phyloP scores from a whole-genome alignment of 2,329 filamentous ascomycete species.

The Xylaria sp. region DNA sequence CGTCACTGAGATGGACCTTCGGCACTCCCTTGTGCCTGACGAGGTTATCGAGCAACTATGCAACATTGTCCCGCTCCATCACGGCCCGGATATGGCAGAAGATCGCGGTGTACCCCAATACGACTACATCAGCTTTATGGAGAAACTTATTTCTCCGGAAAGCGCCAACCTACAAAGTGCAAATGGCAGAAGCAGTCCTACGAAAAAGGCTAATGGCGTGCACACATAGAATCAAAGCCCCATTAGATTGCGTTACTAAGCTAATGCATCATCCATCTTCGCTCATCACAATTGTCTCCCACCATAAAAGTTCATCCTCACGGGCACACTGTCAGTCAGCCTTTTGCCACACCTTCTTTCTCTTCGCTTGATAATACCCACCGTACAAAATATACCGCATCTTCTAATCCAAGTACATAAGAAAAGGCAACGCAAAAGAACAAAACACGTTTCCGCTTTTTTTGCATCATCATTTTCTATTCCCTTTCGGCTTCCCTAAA shows the following conservation, averaged over 20 bases:
- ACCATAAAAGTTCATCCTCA: constrained; percentile 1
- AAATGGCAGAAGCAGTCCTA: constrained; percentile 41
- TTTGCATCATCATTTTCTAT: neutral
- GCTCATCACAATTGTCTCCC: neutral
- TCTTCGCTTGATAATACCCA: constrained; percentile 18
- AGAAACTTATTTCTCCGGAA: constrained; percentile 67
- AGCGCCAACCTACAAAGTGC: constrained; percentile 40
- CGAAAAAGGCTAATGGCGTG: constrained; percentile 37
- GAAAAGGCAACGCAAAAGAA: neutral
- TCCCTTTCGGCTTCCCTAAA: neutral
- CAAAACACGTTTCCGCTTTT: neutral
- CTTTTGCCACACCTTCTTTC: neutral
- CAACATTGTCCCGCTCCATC: constrained; percentile 83
- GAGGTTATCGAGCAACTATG: constrained; percentile 94
- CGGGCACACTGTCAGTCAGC: neutral
- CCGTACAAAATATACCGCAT: constrained; percentile 16
- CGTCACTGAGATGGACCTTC: constrained; percentile 95
- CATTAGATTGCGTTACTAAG: neutral
- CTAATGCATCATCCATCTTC: neutral
- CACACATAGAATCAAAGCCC: constrained; percentile 23
- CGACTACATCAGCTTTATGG: constrained; percentile 98
- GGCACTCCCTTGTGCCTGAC: constrained; percentile 93
- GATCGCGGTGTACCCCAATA: constrained; percentile 87
- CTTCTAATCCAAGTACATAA: constrained; percentile 18
- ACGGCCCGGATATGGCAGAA: constrained; percentile 82